phyloP scores from a whole-genome alignment of 192 early-diverging fungal species.

The Entomortierella chlamydospora region DNA sequence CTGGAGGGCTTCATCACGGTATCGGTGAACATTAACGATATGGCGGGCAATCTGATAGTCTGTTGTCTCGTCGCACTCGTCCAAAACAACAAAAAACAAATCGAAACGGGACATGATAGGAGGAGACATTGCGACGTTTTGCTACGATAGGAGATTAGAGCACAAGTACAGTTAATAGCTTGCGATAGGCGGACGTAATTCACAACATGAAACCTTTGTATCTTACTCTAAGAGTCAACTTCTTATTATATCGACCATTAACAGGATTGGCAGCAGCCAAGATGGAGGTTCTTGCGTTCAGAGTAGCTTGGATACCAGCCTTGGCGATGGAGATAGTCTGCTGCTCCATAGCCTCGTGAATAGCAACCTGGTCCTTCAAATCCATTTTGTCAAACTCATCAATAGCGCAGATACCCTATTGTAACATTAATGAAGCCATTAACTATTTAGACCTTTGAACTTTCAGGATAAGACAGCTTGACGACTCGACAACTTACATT shows the following conservation, averaged over 20 bases:
- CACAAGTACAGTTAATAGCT: not conserved
- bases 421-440: conserved; percentile 7
- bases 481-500: conserved; percentile 66
- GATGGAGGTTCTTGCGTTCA: conserved; percentile 95
- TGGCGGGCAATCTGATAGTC: conserved; percentile 94
- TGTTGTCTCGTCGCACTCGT: conserved; percentile 89
- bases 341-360: conserved; percentile 99
- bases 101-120: conserved; percentile 99
- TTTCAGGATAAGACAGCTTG: not conserved
- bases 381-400: conserved; percentile 99
- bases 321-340: conserved; percentile 98
- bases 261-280: conserved; percentile 97
- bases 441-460: not conserved
- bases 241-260: conserved; percentile 95
- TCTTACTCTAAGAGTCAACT: conserved; percentile 86
- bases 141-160: conserved; percentile 57
- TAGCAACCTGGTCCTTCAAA: conserved; percentile 95
- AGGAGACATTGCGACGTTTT: conserved; percentile 96
- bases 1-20: conserved; percentile 70
- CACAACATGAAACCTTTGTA: not conserved
- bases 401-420: conserved; percentile 94
- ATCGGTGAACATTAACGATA: conserved; percentile 89
- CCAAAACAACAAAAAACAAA: conserved; percentile 96
- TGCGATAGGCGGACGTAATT: not conserved
- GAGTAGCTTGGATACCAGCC: conserved; percentile 94